Base-by-base conservation (phyloP, 495 filamentous ascomycete genomes). In the Schizothecium vesticola region DNA sequence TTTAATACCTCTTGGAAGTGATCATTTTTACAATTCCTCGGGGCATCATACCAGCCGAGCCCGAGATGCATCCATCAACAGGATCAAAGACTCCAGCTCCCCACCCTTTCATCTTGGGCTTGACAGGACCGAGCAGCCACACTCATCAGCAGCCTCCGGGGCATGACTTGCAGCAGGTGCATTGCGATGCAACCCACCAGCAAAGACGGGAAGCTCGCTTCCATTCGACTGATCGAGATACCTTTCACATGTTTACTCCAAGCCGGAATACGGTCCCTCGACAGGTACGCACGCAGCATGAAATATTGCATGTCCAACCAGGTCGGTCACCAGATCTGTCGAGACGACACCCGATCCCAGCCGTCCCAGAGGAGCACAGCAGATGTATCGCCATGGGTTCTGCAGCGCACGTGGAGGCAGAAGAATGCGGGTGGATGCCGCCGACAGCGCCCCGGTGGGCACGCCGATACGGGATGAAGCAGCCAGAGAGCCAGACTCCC, bases 111-210 rank as follows among this genome's bases (percentile, higher is more conserved):
- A 51, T n/a, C 36, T 51, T 6, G 26, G 6, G 3, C 26, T 28
- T 51, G 43, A 51, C 36, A 19, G 36, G 16, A 10, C 19, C 65
- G 23, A 36, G 12, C 28, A 28, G 28, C 28, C 28, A 28, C 28
- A 28, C 33, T 29, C 65, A 3, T 29, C 23, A 19, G 23, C 26
- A 25, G 33, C 6, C 33, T 13, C 13, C 13, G 19, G 23, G 19
- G 29, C 57, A 67, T 66, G 26, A 65, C 65, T 65, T 63, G 69
- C 69, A 71, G 65, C 56, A 63, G 21, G 56, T 64, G 61, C 62
- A 65, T 60, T 64, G 59, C 70, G 61, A 68, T 71, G 70, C 66
- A 71, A 71, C 70, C 70, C 22, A 43, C 69, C 36, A 60, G 7
- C 8, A n/a, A 59, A 25, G 43, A 51, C 43, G 43, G 43, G 43